Evolutionary conservation across 148 eudicot genomes (phyloP), one percentile per base, ranked within the genome.

Genomic region (Tetragonia tetragonoides): DNA sequence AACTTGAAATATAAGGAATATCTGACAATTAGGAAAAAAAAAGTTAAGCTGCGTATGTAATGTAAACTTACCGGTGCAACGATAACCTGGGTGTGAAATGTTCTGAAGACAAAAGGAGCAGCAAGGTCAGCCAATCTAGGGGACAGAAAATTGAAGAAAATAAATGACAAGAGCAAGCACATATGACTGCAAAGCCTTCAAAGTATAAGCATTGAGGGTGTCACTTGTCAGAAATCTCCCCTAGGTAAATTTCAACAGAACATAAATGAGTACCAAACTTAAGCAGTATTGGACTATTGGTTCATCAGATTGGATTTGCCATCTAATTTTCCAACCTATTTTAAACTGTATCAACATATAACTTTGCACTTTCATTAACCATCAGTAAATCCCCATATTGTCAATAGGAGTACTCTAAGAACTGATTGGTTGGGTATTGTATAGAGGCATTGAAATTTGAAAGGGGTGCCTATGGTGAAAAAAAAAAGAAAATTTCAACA

Each of bases 91-190:
- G 42, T 40, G 24, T 11, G 40, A 24, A 70, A 46, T 5, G 23
- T 18, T 70, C 73, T 70, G 74, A 70, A 42, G 42, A 65, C 20
- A 42, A 42, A 42, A 21, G 56, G 20, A 74, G 66, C 56, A 74
- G 54, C 77, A 60, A 24, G 49, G 3, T 42, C 67, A n/a, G 12
- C 15, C 28, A 62, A 38, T 4, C 38, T 38, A 46, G 6, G 10
- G 5, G 28, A 44, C 3, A 44, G 1, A 44, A 44, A 44, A 44
- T 5, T 44, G 47, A 5, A 44, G 47, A 44, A 44, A 44, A 9
- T 34, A 38, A 65, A 0, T 34, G 37, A 11, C 40, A 12, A 16
- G 6, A 34, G 1, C 16, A 20, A 38, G 42, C n/a, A 37, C 12
- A 20, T 28, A 28, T 28, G 34, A 28, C 34, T 28, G 34, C 34